Evolutionary conservation across 2,329 filamentous ascomycete genomes (phyloP), one percentile per base, ranked within the genome.

Genomic region (Bipolaris victoriae): DNA sequence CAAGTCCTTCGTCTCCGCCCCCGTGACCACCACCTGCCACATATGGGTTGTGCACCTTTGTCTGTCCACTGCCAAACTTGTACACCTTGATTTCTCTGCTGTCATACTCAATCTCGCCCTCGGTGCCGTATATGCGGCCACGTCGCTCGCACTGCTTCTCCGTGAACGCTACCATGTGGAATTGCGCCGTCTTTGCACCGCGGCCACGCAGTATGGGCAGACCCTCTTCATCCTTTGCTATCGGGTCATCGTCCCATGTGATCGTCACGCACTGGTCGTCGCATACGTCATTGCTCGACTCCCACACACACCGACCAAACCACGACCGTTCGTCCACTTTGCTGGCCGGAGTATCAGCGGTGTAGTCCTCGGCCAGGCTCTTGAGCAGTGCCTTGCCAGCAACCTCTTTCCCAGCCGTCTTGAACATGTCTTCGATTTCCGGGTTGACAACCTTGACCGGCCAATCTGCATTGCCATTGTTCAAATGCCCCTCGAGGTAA

Each of bases 281-380:
- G 69, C 88, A 91, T 40, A 98, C 95, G 69, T 96, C 88, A 77
- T 98, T 99, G 77, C 96, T 92, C 4, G 88, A 82, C 73, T 97
- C 95, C 78, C 88, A 98, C 1, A 98, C 95, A 72, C 95, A 99
- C n/a, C 94, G 87, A 0, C 95, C 95, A 71, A 92, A 98, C 92
- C 92, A 88, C 1, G 82, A 78, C 4, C 84, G 75, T 10, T 70
- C 68, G 47, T 82, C 79, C 4, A 87, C 79, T n/a, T 80, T 75
- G 6, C 76, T 71, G 1, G 77, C 70, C 13, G 82, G 78, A 1
- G 76, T 81, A 57, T 88, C 87, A 69, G 87, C 54, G 33, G 80
- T 75, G 62, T 87, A 88, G 68, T 88, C 83, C 62, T 87, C 82
- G 0, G 72, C 66, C 1, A 88, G 76, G 1, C 74, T 73, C 9